Conservation (phyloP, 2,329 filamentous ascomycete species). For the Dothideomycetes sp. region DNA sequence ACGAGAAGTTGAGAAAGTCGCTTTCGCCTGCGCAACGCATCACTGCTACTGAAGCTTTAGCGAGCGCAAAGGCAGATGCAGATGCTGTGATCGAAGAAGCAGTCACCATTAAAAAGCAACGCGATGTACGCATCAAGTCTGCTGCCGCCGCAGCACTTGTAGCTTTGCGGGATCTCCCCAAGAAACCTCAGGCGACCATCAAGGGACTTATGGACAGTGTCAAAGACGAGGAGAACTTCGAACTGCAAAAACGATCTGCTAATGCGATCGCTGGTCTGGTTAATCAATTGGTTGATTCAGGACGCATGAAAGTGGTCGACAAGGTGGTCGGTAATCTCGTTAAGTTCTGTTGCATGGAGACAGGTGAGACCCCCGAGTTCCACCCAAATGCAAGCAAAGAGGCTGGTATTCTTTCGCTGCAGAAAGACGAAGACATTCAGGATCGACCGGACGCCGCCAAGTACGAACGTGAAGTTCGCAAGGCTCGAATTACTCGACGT, state of each 20-base stretch:
- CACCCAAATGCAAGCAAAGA: constrained; percentile 68
- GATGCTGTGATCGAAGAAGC: constrained; percentile 68
- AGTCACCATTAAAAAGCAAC: constrained; percentile 62
- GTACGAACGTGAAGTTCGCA: constrained; percentile 80
- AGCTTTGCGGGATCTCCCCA: constrained; percentile 76
- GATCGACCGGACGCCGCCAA: constrained; percentile 86
- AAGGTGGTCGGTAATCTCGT: constrained; percentile 93
- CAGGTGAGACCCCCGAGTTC: constrained; percentile 94
- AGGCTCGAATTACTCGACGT: constrained; percentile 78
- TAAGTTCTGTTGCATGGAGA: constrained; percentile 96
- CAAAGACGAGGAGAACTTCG: constrained; percentile 84
- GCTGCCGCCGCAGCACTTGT: constrained; percentile 80
- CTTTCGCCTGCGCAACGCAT: constrained; percentile 81
- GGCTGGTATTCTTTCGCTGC: constrained; percentile 77
- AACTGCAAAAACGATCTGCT: constrained; percentile 78
- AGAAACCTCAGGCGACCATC: constrained; percentile 86
- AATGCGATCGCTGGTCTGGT: constrained; percentile 75
- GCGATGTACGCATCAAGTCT: constrained; percentile 77
- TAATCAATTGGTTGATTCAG: constrained; percentile 70
- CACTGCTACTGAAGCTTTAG: constrained; percentile 67
- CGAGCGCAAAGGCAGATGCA: constrained; percentile 63
- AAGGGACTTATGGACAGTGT: constrained; percentile 98
- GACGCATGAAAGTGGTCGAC: constrained; percentile 76
- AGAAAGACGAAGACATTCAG: constrained; percentile 91
- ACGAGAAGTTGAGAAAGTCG: constrained; percentile 76